Conservation (phyloP, 2,329 filamentous ascomycete genomes). For the Elsinoe australis region DNA sequence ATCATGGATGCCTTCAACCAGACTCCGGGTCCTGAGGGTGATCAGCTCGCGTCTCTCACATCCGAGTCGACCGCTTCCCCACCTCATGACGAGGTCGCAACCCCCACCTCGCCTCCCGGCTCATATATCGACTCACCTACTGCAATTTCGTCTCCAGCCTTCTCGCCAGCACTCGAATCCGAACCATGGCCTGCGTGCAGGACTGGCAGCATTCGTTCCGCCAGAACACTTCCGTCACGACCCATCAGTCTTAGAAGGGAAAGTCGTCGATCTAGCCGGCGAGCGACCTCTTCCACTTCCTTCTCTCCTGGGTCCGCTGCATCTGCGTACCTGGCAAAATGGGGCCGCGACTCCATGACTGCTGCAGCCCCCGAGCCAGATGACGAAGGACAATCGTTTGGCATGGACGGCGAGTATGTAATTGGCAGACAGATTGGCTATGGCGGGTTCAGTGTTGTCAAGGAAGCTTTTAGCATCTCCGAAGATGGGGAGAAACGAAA, state of each 20-base stretch:
- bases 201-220: constrained; percentile 23
- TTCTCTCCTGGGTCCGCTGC: constrained; percentile 53
- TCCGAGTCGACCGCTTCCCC: constrained; percentile 38
- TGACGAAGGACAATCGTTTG: constrained; percentile 60
- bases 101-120: constrained; percentile 30
- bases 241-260: constrained; percentile 29
- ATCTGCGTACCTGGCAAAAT: constrained; percentile 51
- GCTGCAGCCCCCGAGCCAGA: constrained; percentile 47
- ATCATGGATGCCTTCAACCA: constrained; percentile 18
- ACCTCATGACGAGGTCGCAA: constrained; percentile 32
- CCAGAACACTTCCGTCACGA: constrained; percentile 28
- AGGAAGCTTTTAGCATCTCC: constrained; percentile 58
- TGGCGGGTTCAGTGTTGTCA: constrained; percentile 60
- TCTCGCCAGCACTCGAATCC: constrained; percentile 28
- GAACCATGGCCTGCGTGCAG: constrained; percentile 22
- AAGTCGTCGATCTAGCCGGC: constrained; percentile 38
- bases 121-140: constrained; percentile 30
- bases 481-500: constrained; percentile 43
- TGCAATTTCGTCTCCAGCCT: constrained; percentile 30
- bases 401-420: constrained; percentile 53
- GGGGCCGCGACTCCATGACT: constrained; percentile 35
- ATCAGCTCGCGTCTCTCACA: constrained; percentile 34
- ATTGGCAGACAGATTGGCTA: constrained; percentile 59
- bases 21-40: constrained; percentile 24
- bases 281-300: constrained; percentile 43